phyloP scores from a whole-genome alignment of 768 basidiomycete species.

The Mycena epipterygia region DNA sequence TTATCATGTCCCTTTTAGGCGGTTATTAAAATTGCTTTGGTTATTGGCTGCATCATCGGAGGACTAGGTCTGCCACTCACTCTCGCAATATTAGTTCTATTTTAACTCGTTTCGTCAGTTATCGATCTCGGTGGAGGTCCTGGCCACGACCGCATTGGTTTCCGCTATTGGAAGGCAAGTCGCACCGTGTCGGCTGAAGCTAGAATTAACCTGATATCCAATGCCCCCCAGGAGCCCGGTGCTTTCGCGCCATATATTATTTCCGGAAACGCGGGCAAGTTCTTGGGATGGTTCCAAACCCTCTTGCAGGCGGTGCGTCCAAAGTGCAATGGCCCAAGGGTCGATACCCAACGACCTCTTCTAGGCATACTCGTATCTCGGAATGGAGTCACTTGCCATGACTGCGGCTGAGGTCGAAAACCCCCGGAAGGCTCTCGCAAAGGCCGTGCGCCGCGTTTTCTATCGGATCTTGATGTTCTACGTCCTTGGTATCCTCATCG shows the following conservation, averaged over 20 bases:
- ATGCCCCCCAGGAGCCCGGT: constrained; percentile 19
- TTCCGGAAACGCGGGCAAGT: constrained; percentile 18
- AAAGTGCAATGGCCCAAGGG: background rate
- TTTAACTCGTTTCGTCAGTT: constrained; percentile 51
- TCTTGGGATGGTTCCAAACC: constrained; percentile 34
- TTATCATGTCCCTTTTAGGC: constrained; percentile 19
- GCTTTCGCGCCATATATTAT: constrained; percentile 26
- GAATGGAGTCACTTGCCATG: constrained; percentile 63
- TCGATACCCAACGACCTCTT: background rate
- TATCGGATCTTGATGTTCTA: constrained; percentile 54
- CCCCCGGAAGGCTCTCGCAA: constrained; percentile 76
- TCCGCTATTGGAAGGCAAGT: constrained; percentile 59
- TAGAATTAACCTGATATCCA: background rate
- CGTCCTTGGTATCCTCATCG: constrained; percentile 70
- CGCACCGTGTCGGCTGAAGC: background rate
- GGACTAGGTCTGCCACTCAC: constrained; percentile 34
- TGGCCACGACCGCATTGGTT: constrained; percentile 57
- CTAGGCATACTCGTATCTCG: constrained; percentile 73
- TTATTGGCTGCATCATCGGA: constrained; percentile 50
- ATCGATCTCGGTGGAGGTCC: constrained; percentile 67
- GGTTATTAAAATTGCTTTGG: constrained; percentile 59
- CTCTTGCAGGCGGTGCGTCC: constrained; percentile 30
- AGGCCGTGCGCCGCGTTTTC: constrained; percentile 71
- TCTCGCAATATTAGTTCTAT: background rate
- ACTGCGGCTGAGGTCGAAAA: constrained; percentile 70